Evolutionary conservation across 163 green algal genomes (phyloP), one percentile per base, ranked within the genome.

Genomic region (Volvox carteri): DNA sequence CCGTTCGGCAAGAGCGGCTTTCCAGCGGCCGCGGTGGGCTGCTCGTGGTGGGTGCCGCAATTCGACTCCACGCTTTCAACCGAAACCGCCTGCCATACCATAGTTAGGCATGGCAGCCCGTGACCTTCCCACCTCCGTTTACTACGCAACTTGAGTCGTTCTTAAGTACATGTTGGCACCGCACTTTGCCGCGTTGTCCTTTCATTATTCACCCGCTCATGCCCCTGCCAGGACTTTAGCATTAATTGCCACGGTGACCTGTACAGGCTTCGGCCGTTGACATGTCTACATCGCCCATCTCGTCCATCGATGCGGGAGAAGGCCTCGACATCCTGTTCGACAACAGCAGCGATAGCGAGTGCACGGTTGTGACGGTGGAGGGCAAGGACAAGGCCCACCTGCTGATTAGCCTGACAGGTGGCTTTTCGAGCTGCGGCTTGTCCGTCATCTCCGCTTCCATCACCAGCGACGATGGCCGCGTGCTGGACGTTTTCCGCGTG

Each of bases 401-500:
- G 68, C 91, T 97, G 30, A 93, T 95, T 77, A 90, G 85, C 11
- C 88, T 97, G 9, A 95, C 95, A 2, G 93, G 93, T 48, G 92
- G 93, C 2, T 95, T 97, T 74, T 95, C 90, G 68, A 90, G 65
- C 50, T 54, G 92, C 30, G 91, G 84, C 14, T 41, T 89, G 12
- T 35, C 86, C 93, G 95, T 98, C 0, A 52, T 93, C 1, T 94
- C 91, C 14, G 96, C 96, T 25, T 91, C 76, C 62, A 96, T 98
- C 74, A 90, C 91, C 37, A 95, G 86, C 18, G 89, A 93, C 7
- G 94, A 97, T 14, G 94, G 93, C 28, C 54, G 86, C 6, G 90
- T 97, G 33, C 62, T 94, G 4, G 96, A 98, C 67, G 90, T 97
- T 0, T 98, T 97, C 92, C 90, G 93, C 4, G 89, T 97, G 11